Conservation (phyloP, 768 basidiomycete species). For the Rhizopogon roseolus region DNA sequence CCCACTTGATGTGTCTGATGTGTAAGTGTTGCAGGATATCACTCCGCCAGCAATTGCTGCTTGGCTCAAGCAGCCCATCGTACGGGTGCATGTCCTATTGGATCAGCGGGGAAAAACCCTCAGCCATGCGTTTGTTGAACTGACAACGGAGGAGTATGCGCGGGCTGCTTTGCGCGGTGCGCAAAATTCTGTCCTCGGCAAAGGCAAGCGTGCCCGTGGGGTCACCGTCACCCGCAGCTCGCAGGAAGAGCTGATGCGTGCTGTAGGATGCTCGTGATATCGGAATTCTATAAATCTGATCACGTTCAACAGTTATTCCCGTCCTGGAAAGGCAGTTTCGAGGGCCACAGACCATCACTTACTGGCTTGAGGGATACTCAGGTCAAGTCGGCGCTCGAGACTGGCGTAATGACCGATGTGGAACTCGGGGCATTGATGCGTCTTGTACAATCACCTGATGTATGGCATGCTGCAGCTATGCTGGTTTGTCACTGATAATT, state of each 20-base stretch:
- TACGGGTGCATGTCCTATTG: slow-evolving; percentile 71
- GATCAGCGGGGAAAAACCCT: slow-evolving; percentile 80
- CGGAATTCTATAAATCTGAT: neutral
- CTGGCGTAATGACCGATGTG: slow-evolving; percentile 58
- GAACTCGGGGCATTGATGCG: slow-evolving; percentile 65
- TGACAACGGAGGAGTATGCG: slow-evolving; percentile 55
- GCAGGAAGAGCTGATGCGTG: slow-evolving; percentile 78
- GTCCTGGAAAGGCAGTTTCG: slow-evolving; percentile 72
- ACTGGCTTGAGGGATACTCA: slow-evolving; percentile 55
- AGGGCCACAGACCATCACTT: slow-evolving; percentile 63
- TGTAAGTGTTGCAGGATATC: slow-evolving; percentile 58
- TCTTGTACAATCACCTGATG: slow-evolving; percentile 75
- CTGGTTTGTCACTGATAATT: slow-evolving; percentile 8
- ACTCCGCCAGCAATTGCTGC: slow-evolving; percentile 66
- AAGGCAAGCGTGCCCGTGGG: slow-evolving; percentile 72
- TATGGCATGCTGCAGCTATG: slow-evolving; percentile 31
- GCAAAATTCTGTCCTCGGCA: slow-evolving; percentile 57
- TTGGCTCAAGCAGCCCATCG: slow-evolving; percentile 65
- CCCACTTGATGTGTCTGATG: slow-evolving; percentile 5
- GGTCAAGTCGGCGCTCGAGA: slow-evolving; percentile 55
- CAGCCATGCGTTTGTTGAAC: slow-evolving; percentile 81
- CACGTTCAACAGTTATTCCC: slow-evolving; percentile 60
- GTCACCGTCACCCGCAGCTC: slow-evolving; percentile 79
- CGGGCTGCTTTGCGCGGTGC: slow-evolving; percentile 60
- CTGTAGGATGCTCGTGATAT: slow-evolving; percentile 40